Base-by-base conservation (phyloP, 2,329 filamentous ascomycete genomes). In the Thermothelomyces thermophilus region DNA sequence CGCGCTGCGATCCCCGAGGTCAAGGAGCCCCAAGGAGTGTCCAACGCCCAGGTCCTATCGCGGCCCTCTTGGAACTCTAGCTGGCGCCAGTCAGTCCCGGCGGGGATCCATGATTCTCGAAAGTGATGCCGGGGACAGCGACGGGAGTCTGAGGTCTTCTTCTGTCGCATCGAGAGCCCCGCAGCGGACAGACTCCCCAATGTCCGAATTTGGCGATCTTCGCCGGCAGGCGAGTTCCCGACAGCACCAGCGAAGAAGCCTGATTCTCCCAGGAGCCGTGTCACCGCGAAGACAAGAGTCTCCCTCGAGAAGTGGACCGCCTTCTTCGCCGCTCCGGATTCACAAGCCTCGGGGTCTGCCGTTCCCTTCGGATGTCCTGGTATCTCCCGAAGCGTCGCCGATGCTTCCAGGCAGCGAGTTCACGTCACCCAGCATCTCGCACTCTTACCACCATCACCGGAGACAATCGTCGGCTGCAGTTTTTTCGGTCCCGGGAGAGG, bases 391-490 rank as follows among this genome's bases (percentile, higher is more conserved):
- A 57, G 85, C 86, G 2, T 98, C 93, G 1, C 93, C 93, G 1
- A 85, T 95, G 66, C 77, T 96, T 30, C 83, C 87, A 1, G 80
- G 82, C 11, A 87, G 85, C 60, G 91, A 97, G 58, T 87, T 93
- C 58, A 82, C 80, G 50, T 90, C 88, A 5, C 87, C 87, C 13
- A 75, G 82, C 34, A 67, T 82, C 45, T 70, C 76, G 16, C 62
- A 68, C 13, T 73, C 35, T 13, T 54, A 76, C 64, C 82, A 76
- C 36, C 72, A 76, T 46, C 74, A 77, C 48, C 82, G 93, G 52
- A 81, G 93, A 52, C 90, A 96, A 64, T 97, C 93, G 0, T 97
- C 93, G 9, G 86, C 90, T 14, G 86, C 88, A 24, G 86, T 91
- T 26, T 94, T 90, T 2, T 49, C 64, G 16, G 63, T 60, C 0